Evolutionary conservation across 495 filamentous ascomycete genomes (phyloP), one percentile per base, ranked within the genome.

Genomic region (Oidiodendron maius): DNA sequence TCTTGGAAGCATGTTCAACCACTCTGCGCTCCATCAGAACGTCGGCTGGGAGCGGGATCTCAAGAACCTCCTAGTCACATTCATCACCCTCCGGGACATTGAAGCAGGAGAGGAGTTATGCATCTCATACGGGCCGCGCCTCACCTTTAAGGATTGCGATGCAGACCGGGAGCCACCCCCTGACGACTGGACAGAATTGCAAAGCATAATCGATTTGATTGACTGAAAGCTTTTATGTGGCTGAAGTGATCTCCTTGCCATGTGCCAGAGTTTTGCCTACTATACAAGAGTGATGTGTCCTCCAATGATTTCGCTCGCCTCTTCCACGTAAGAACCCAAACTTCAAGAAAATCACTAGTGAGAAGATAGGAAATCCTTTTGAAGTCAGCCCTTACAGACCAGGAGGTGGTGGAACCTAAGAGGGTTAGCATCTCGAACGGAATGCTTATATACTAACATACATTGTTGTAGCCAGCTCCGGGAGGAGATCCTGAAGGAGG

Each of bases 401-500:
- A n/a, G 76, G 76, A 11, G 76, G 76, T 26, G 76, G 76, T 10
- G 74, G 74, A 8, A 78, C 71, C 74, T 77, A 49, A 40, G 24
- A 60, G 47, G 59, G 60, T 53, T 20, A 63, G 51, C 24, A 10
- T 10, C n/a, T 21, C 1, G 23, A 38, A 25, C 13, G 5, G 40
- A 44, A 35, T 24, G 20, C 11, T 24, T 11, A 25, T 12, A 12
- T 15, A 9, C 8, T 40, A 28, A 69, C 75, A 58, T 70, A 91
- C 87, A 58, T 82, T 76, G 60, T 72, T 85, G 68, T 89, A 90
- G 23, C 82, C 70, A 30, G 71, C 67, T 41, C 77, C 73, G 8
- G 77, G 69, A 21, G 82, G 77, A 38, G 62, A 53, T 9, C 66
- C 65, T 21, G 75, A 72, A 17, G 83, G 79, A n/a, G 84, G 83